Conservation (phyloP, 2,329 filamentous ascomycete species). For the Lasiodiplodia sp. region DNA sequence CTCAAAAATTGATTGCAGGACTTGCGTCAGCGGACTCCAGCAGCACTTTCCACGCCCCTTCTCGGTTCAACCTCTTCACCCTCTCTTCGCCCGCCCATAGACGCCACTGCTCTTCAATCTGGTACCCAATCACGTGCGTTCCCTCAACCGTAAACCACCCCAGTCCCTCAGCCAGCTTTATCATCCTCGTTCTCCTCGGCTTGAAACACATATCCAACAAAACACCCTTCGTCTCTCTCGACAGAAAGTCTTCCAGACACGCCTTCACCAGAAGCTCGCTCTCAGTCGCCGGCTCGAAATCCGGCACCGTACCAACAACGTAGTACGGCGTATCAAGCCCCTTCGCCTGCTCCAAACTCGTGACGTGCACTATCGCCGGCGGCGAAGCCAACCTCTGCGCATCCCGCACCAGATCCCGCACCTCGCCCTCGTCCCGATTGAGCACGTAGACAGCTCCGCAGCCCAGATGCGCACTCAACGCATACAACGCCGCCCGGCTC, state of each 20-base stretch:
- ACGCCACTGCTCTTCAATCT: constrained; percentile 51
- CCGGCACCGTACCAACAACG: neutral
- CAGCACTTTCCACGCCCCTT: neutral
- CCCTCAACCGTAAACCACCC: constrained; percentile 52
- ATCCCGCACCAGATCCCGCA: neutral
- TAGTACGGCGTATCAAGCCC: neutral
- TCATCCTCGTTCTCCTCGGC: constrained; percentile 47
- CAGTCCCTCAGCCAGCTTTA: constrained; percentile 43
- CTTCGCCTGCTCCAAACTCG: neutral
- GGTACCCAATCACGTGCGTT: constrained; percentile 51
- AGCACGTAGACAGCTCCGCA: neutral
- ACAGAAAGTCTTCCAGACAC: neutral
- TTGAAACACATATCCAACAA: constrained; percentile 56
- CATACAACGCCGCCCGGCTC: constrained; percentile 50
- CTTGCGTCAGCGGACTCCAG: neutral
- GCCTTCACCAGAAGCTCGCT: neutral
- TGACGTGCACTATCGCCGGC: neutral
- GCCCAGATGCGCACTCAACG: constrained; percentile 30
- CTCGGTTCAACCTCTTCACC: neutral
- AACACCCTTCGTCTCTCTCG: constrained; percentile 40
- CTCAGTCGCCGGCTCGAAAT: neutral
- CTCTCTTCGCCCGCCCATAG: constrained; percentile 43
- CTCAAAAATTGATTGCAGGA: neutral
- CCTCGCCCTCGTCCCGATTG: neutral
- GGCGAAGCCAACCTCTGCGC: neutral